Conservation (phyloP, 2,329 filamentous ascomycete genomes). For the Endothia cerciana region DNA sequence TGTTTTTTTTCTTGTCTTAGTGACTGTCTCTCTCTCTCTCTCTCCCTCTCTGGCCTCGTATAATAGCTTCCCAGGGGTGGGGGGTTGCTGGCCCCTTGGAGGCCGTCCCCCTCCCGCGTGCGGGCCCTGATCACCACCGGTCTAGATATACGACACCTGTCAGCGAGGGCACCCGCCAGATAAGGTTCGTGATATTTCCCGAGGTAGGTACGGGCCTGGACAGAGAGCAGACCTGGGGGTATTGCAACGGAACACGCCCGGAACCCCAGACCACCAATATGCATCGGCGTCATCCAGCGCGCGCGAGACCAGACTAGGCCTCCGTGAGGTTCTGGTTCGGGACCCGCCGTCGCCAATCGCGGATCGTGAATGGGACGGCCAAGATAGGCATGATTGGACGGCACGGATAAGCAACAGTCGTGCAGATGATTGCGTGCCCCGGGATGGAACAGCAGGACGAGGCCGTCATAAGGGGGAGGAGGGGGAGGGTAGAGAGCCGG, state of each 20-base stretch:
- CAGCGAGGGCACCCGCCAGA: background rate
- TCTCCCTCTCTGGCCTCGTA: background rate
- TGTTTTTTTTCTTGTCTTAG: too few species aligned
- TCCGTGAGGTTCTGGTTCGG: slow-evolving; percentile 1
- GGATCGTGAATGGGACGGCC: background rate
- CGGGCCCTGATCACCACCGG: background rate
- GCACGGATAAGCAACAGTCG: background rate
- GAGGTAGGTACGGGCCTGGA: too few species aligned
- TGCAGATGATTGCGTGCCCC: slow-evolving; percentile 8
- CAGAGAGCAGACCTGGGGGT: too few species aligned
- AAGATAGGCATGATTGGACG: background rate
- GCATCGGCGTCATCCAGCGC: background rate
- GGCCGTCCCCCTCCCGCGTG: too few species aligned
- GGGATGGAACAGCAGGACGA: background rate
- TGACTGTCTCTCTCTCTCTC: background rate
- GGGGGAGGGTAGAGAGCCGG: too few species aligned
- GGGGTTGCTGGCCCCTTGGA: too few species aligned
- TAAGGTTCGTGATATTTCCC: too few species aligned
- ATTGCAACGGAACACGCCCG: too few species aligned
- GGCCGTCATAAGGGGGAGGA: too few species aligned
- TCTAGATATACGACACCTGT: background rate
- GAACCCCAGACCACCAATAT: too few species aligned
- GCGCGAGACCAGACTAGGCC: background rate
- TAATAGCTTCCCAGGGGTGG: too few species aligned
- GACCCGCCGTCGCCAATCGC: background rate